Conservation (phyloP, 768 basidiomycete genomes). For the Pleurotus platypus region DNA sequence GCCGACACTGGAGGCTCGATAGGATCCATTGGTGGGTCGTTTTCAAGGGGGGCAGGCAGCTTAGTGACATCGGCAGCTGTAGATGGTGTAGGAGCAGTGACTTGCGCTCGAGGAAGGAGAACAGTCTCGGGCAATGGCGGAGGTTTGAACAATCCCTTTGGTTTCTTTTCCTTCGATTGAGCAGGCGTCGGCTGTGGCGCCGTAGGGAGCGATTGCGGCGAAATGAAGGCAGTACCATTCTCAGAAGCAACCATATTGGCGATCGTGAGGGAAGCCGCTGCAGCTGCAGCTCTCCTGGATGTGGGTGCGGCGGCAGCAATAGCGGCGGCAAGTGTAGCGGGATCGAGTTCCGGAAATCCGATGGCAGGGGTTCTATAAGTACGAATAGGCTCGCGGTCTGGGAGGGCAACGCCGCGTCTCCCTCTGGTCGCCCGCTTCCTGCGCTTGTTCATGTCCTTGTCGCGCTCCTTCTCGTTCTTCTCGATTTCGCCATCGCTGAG, state of each 20-base stretch:
- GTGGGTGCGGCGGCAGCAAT: slow-evolving; percentile 65
- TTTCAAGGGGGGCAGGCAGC: slow-evolving; percentile 58
- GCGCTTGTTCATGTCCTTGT: slow-evolving; percentile 87
- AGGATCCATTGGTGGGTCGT: slow-evolving; percentile 33
- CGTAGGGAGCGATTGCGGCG: slow-evolving; percentile 33
- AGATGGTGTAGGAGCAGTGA: slow-evolving; percentile 57
- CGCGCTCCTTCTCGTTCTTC: slow-evolving; percentile 85
- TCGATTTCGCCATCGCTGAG: slow-evolving; percentile 89
- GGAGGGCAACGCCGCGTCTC: slow-evolving; percentile 74
- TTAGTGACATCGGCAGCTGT: slow-evolving; percentile 64
- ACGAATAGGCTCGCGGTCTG: slow-evolving; percentile 89
- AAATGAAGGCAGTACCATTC: slow-evolving; percentile 63
- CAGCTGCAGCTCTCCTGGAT: slow-evolving; percentile 81
- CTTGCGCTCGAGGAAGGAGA: slow-evolving; percentile 56
- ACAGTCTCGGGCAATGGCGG: slow-evolving; percentile 54
- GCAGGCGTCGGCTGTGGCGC: slow-evolving; percentile 34
- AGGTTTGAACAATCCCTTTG: slow-evolving; percentile 71
- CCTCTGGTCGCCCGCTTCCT: slow-evolving; percentile 83
- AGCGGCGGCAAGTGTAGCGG: slow-evolving; percentile 64
- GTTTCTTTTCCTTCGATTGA: slow-evolving; percentile 60
- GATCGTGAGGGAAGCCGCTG: slow-evolving; percentile 79
- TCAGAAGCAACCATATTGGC: slow-evolving; percentile 92
- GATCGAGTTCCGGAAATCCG: slow-evolving; percentile 77
- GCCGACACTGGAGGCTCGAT: slow-evolving; percentile 32
- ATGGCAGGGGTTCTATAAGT: slow-evolving; percentile 90